Evolutionary conservation across 2,329 filamentous ascomycete species (phyloP).

Genomic region (Diaporthe longicolla): DNA sequence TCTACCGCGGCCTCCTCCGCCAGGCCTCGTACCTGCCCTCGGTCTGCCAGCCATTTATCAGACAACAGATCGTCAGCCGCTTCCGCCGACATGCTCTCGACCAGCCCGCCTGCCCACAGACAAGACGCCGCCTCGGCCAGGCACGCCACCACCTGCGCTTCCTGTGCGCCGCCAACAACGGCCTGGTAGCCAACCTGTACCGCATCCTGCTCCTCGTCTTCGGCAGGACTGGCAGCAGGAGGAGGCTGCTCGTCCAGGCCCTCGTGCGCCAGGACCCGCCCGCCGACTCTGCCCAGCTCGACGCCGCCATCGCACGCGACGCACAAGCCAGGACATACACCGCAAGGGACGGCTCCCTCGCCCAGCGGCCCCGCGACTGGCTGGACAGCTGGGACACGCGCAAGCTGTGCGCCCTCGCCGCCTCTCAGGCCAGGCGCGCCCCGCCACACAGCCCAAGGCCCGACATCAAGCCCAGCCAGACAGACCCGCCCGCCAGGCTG

Average conservation of each 20-base stretch:
- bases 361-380: slow-evolving; percentile 53
- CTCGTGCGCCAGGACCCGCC: slow-evolving; percentile 57
- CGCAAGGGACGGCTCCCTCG: slow-evolving; percentile 28
- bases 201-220: slow-evolving; percentile 65
- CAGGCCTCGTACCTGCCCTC: slow-evolving; percentile 72
- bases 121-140: slow-evolving; percentile 53
- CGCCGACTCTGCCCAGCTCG: slow-evolving; percentile 57
- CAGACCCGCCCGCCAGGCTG: slow-evolving; percentile 55
- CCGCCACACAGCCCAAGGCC: slow-evolving; percentile 51
- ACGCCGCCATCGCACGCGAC: slow-evolving; percentile 43
- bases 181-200: slow-evolving; percentile 62
- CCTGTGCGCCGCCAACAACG: slow-evolving; percentile 68
- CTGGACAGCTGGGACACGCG: slow-evolving; percentile 64
- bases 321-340: slow-evolving; percentile 11
- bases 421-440: slow-evolving; percentile 55
- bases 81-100: slow-evolving; percentile 60
- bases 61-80: slow-evolving; percentile 58
- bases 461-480: slow-evolving; percentile 47
- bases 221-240: slow-evolving; percentile 66
- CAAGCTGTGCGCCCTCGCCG: slow-evolving; percentile 59
- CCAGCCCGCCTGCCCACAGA: slow-evolving; percentile 36
- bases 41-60: slow-evolving; percentile 61
- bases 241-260: slow-evolving; percentile 61
- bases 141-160: slow-evolving; percentile 61
- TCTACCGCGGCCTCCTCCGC: slow-evolving; percentile 73